Percentiles rank a stretch among this genome's conserved stretches.
Conservation (phyloP, 2,329 filamentous ascomycete species). For the Botrytis sinoallii region DNA sequence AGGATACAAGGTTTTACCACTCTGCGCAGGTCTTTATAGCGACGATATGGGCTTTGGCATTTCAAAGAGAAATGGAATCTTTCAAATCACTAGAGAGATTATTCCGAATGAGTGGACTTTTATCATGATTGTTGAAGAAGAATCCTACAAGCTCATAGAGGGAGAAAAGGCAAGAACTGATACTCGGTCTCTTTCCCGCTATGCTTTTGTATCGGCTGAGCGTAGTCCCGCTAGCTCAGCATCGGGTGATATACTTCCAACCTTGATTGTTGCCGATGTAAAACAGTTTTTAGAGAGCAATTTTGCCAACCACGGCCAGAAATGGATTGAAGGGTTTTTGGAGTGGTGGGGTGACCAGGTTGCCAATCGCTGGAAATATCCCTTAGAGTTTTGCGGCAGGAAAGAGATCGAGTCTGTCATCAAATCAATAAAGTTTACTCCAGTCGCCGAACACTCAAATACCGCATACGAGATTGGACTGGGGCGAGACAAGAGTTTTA, state of each 20-base stretch:
- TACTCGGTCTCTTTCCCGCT: background rate
- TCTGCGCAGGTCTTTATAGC: background rate
- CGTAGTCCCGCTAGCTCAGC: background rate
- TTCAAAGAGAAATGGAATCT: background rate
- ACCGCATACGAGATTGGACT: background rate
- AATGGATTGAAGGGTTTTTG: background rate
- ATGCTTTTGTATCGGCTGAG: background rate
- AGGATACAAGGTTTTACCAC: background rate
- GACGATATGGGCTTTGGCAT: background rate
- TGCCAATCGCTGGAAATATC: background rate
- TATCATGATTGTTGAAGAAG: background rate
- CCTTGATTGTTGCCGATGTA: background rate
- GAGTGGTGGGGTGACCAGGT: background rate
- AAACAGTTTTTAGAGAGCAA: background rate
- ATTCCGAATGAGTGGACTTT: background rate
- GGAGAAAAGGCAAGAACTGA: background rate
- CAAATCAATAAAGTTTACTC: background rate
- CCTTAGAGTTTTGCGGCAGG: background rate
- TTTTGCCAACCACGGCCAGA: background rate
- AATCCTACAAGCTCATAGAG: background rate
- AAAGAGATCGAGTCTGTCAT: background rate
- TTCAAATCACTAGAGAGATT: background rate
- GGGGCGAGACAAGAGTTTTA: background rate
- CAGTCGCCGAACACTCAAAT: background rate
- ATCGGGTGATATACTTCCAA: background rate